A percentile compares a stretch with the other conserved stretches of the same genome.
Evolutionary conservation across 345 rosid genomes (phyloP).

Genomic region (Salix koriyanagi): DNA sequence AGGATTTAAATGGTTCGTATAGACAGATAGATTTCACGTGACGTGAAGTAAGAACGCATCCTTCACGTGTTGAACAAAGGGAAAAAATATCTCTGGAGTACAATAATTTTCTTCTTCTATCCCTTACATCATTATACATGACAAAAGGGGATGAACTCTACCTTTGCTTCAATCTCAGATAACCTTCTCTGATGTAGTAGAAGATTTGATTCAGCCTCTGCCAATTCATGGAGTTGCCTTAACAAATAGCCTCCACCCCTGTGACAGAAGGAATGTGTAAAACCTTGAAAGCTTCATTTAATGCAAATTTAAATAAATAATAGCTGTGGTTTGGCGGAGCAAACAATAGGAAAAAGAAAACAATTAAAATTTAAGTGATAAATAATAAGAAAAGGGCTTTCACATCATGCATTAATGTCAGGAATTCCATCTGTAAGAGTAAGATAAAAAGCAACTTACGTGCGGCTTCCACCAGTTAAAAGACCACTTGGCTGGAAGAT

Average conservation of each 20-base stretch:
- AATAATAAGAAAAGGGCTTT: not conserved
- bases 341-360: not conserved
- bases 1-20: not conserved
- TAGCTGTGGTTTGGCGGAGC: not conserved
- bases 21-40: not conserved
- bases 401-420: not conserved
- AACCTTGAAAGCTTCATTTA: constrained; percentile 4
- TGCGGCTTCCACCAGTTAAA: constrained; percentile 96
- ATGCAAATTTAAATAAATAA: not conserved
- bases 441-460: constrained; percentile 32
- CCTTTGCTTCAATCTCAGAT: constrained; percentile 79
- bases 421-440: not conserved
- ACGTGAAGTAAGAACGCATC: not conserved
- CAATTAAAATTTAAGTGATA: not conserved
- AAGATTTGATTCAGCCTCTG: constrained; percentile 73
- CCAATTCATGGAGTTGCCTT: constrained; percentile 77
- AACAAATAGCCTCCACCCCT: constrained; percentile 85
- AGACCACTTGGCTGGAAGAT: constrained; percentile 93
- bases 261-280: not conserved
- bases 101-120: not conserved
- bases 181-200: constrained; percentile 57
- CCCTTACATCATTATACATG: not conserved
- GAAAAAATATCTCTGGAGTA: not conserved
- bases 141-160: constrained; percentile 13
- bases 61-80: not conserved